A percentile compares a stretch with the other conserved stretches of the same genome.
phyloP scores from a whole-genome alignment of 1,139 yeast genomes.

The Kodamaea suecica region DNA sequence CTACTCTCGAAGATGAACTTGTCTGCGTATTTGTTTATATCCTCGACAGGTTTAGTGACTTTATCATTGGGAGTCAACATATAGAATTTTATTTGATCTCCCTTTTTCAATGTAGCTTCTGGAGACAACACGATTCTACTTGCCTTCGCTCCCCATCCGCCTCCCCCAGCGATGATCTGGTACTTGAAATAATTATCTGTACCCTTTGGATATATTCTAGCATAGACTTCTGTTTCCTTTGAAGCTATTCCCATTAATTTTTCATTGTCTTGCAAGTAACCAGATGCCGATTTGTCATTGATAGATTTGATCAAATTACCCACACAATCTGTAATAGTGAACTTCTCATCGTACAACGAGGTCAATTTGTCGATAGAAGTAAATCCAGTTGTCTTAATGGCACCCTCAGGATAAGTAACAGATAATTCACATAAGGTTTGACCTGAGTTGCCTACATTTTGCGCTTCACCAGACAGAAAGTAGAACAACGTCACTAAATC shows the following conservation, averaged over 20 bases:
- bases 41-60: slow-evolving; percentile 8
- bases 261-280: slow-evolving; percentile 43
- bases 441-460: slow-evolving; percentile 21
- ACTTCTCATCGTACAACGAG: slow-evolving; percentile 23
- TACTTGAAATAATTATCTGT: slow-evolving; percentile 22
- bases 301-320: slow-evolving; percentile 54
- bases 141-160: slow-evolving; percentile 65
- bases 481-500: slow-evolving; percentile 39
- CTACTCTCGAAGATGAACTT: slow-evolving; percentile 29
- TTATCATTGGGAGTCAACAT: slow-evolving; percentile 43
- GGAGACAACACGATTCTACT: slow-evolving; percentile 59
- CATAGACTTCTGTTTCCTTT: slow-evolving; percentile 48
- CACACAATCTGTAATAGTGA: slow-evolving; percentile 40
- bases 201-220: slow-evolving; percentile 26
- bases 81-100: slow-evolving; percentile 48
- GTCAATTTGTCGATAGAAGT: slow-evolving; percentile 33
- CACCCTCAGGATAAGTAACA: slow-evolving; percentile 23
- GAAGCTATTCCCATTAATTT: slow-evolving; percentile 42
- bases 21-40: background rate
- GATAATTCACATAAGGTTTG: slow-evolving; percentile 30
- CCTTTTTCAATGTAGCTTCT: slow-evolving; percentile 42
- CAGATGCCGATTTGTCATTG: slow-evolving; percentile 50
- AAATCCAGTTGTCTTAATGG: background rate
- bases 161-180: slow-evolving; percentile 63
- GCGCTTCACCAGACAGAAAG: slow-evolving; percentile 17